Conservation (phyloP, 495 filamentous ascomycete species). For the Hypoxylon perforatum region DNA sequence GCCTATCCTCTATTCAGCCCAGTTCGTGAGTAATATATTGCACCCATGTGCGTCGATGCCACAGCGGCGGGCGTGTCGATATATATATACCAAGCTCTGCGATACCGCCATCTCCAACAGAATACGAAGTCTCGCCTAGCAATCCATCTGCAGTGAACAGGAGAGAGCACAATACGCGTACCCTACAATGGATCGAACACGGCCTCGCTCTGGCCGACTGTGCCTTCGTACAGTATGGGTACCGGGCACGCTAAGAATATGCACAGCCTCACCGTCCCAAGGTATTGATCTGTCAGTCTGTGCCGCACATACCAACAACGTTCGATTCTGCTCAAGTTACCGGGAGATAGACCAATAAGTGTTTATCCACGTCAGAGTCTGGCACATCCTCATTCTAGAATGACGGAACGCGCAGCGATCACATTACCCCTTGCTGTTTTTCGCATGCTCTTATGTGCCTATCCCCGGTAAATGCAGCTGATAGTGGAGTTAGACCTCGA, state of each 20-base stretch:
- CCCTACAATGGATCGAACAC: constrained; percentile 12
- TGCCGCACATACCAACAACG: constrained; percentile 29
- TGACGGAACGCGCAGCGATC: constrained; percentile 34
- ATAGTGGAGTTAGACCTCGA: constrained; percentile 9
- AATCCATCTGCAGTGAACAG: constrained; percentile 36
- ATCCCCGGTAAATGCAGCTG: constrained; percentile 21
- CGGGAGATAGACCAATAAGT: constrained; percentile 11
- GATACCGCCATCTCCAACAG: constrained; percentile 19
- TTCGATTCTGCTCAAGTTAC: constrained; percentile 29
- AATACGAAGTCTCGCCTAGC: constrained; percentile 33
- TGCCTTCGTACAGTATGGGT: constrained; percentile 12
- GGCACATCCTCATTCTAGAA: constrained; percentile 42
- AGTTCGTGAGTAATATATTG: constrained; percentile 11
- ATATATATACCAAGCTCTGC: constrained; percentile 25
- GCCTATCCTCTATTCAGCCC: constrained; percentile 4
- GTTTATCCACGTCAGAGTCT: constrained; percentile 26
- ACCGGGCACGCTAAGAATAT: constrained; percentile 18
- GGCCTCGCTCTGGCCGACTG: no score
- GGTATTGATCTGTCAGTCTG: constrained; percentile 19
- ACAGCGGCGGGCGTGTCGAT: constrained; percentile 11
- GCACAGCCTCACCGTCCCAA: constrained; percentile 40
- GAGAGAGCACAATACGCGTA: no score
- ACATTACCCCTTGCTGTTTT: constrained; percentile 32
- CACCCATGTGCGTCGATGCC: constrained; percentile 12
- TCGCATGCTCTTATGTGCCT: background rate